Base-by-base conservation (phyloP, 1,139 yeast species). In the Protomyces macrosporus region DNA sequence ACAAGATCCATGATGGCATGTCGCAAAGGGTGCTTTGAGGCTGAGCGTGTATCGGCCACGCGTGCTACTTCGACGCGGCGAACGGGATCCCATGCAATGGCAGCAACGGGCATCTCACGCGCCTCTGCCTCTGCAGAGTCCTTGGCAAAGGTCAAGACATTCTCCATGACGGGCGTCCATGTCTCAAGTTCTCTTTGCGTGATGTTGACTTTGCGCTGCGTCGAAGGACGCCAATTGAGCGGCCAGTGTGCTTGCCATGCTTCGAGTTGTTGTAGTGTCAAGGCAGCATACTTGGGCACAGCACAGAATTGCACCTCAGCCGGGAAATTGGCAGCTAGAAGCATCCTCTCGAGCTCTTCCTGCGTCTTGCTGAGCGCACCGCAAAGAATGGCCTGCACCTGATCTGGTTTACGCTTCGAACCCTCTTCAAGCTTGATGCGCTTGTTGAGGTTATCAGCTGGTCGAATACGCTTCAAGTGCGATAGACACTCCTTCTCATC, bases 1-100 rank as follows among this genome's bases (percentile, higher is more conserved):
- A 91, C 84, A 4, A 90, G 90, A 12, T 75, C 74, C 88, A 91
- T 87, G 3, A 88, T 78, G 68, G 95, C 83, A 72, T 93, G 98
- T 39, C 80, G 77, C 32, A 86, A 76, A 0, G 90, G 88, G 66
- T 81, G 76, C 40, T 74, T 71, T 9, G 71, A 65, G 0, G 67
- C 57, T 1, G 69, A 66, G 39, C 87, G 72, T 5, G 68, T 63
- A 69, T 84, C 88, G 0, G 66, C 51, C 0, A 76, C 70, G 0
- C 76, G 65, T 0, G 80, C 75, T 40, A 81, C 69, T 0, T 79
- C 72, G 36, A 71, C 68, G 48, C 78, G 76, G 0, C 73, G 73
- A 3, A 56, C 68, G 0, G 84, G 84, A 68, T 84, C 82, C 7
- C 82, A 83, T 60, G 84, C 78, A 4, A 80, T 69, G 0, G 84